Base-by-base conservation (phyloP, 1,139 yeast species). In the Debaryomyces sp. region DNA sequence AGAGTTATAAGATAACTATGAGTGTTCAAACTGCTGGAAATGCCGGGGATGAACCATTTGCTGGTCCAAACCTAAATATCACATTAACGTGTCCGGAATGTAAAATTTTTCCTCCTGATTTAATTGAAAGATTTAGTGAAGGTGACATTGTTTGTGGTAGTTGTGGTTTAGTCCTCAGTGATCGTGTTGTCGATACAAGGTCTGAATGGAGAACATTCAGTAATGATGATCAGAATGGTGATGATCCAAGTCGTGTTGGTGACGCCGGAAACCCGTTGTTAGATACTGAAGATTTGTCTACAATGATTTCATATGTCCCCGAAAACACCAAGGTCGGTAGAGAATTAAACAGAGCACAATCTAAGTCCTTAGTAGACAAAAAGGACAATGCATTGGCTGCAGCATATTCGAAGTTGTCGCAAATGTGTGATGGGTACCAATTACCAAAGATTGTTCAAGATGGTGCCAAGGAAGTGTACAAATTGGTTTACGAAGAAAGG, bases 181-280 rank as follows among this genome's bases (percentile, higher is more conserved):
- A 91, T 65, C 78, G 96, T 55, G 87, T 94, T 47, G 96, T 94
- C 30, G 99, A 94, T 64, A 92, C 97, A 5, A 78, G 99, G 58
- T 89, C 97, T 1, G 99, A 94, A 75, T 94, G 99, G 99, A 89
- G 99, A 76, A 94, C 99, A 2, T 94, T 94, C 69, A 84, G 88
- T 54, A 94, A 94, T 66, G 99, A 94, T 67, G 99, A 94, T 66
- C 98, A 92, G 69, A 95, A 94, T 57, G 96, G 96, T 59, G 98
- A 91, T 64, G 99, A 94, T 67, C 99, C 99, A 4, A 87, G 96
- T 59, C 98, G 99, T 88, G 99, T 94, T 55, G 99, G 99, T 67
- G 98, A 92, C 63, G 98, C 98, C 3, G 87, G 95, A n/a, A 92
- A 92, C 64, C 97, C 98, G 12, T 73, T 92, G 52, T 76, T 95